Evolutionary conservation across 2,329 filamentous ascomycete genomes (phyloP).

Genomic region (Aspergillus sp.): DNA sequence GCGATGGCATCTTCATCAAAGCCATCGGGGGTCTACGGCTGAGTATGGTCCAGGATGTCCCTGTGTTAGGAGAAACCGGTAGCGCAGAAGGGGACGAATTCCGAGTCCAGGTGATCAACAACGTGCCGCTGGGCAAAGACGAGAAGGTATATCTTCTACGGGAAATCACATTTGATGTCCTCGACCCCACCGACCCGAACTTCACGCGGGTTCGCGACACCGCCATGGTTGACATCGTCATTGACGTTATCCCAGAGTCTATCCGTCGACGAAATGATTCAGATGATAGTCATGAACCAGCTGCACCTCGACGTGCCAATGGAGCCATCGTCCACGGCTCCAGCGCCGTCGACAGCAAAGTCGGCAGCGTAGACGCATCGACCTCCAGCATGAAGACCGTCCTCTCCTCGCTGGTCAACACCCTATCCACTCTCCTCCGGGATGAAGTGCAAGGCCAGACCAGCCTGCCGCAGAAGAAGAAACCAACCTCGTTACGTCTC

Average conservation of each 20-base stretch:
- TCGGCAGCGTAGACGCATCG: conserved; percentile 28
- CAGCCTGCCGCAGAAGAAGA: conserved; percentile 33
- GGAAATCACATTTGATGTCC: conserved; percentile 71
- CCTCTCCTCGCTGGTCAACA: conserved; percentile 50
- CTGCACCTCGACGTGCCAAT: conserved; percentile 25
- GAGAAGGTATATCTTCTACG: conserved; percentile 81
- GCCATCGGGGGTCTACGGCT: conserved; percentile 60
- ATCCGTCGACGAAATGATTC: conserved; percentile 36
- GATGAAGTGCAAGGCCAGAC: conserved; percentile 39
- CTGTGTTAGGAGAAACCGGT: conserved; percentile 24
- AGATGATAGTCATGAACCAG: conserved; percentile 29
- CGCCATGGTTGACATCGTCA: conserved; percentile 70
- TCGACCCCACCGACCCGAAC: conserved; percentile 69
- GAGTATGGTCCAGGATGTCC: conserved; percentile 52
- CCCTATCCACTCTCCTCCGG: conserved; percentile 55
- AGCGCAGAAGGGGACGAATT: conserved; percentile 38
- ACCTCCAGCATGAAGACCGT: conserved; percentile 42
- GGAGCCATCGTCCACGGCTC: conserved; percentile 23
- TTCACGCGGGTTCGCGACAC: conserved; percentile 77
- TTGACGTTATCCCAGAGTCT: conserved; percentile 55
- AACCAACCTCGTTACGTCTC: conserved; percentile 38
- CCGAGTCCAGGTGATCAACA: conserved; percentile 75
- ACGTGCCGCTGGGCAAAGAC: conserved; percentile 78
- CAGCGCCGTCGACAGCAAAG: conserved; percentile 27
- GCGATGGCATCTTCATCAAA: conserved; percentile 62